A percentile compares a stretch with the other conserved stretches of the same genome.
Conservation (phyloP, 1,139 yeast species). For the Candida sp. region DNA sequence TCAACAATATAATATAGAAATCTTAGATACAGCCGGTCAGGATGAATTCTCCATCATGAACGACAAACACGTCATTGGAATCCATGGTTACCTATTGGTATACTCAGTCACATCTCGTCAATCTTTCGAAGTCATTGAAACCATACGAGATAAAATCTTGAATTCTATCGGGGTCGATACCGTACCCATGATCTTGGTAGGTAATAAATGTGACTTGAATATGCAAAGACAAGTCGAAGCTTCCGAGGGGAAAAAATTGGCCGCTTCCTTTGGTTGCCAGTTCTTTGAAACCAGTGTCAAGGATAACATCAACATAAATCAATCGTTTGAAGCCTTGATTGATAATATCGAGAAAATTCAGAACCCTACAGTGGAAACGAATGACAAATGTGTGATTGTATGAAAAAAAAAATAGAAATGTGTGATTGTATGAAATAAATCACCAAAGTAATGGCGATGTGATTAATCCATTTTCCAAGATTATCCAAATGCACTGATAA, state of each 20-base stretch:
- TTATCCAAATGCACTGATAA: not conserved
- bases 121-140: slow-evolving; percentile 74
- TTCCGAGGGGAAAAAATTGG: slow-evolving; percentile 63
- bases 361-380: slow-evolving; percentile 39
- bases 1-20: slow-evolving; percentile 79
- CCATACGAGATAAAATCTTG: slow-evolving; percentile 81
- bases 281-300: slow-evolving; percentile 87
- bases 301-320: slow-evolving; percentile 60
- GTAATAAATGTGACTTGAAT: slow-evolving; percentile 76
- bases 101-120: slow-evolving; percentile 79
- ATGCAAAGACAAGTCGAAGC: slow-evolving; percentile 62
- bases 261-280: slow-evolving; percentile 58
- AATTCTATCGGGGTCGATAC: slow-evolving; percentile 71
- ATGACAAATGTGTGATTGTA: slow-evolving; percentile 37
- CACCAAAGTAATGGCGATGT: no score
- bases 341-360: slow-evolving; percentile 66
- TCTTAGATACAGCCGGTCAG: slow-evolving; percentile 93
- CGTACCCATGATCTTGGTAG: slow-evolving; percentile 79
- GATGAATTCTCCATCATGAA: slow-evolving; percentile 86
- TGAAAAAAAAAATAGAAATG: slow-evolving; percentile 6
- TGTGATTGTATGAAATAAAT: not conserved
- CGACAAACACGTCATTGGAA: slow-evolving; percentile 79
- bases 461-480: no score
- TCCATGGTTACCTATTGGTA: slow-evolving; percentile 81
- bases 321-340: slow-evolving; percentile 64